Percentiles rank a stretch among this genome's conserved stretches.
These are phyloP conservation scores for Sordariomycetes sp. DNA, from an alignment of 2,329 filamentous ascomycete genomes.

Conservation along the genomic window DNA sequence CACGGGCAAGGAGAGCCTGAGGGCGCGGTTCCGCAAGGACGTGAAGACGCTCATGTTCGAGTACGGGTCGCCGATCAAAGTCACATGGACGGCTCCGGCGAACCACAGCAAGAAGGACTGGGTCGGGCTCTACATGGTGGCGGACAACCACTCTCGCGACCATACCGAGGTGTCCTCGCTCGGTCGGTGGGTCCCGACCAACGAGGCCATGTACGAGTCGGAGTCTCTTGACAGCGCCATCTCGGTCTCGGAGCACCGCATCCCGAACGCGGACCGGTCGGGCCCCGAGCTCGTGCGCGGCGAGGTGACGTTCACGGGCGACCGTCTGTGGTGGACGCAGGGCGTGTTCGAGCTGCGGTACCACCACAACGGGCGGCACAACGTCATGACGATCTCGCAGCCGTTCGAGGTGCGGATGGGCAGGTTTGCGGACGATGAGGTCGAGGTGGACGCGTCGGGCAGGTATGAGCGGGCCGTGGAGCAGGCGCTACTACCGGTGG, in stretches of 20 bases:
- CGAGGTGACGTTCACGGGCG: conserved; percentile 78
- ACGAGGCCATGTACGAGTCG: conserved; percentile 65
- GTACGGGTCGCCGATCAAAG: conserved; percentile 81
- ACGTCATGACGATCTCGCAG: conserved; percentile 85
- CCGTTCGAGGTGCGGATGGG: conserved; percentile 85
- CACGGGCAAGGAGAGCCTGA: conserved; percentile 63
- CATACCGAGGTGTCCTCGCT: conserved; percentile 75
- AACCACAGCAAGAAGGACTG: conserved; percentile 88
- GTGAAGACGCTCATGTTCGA: conserved; percentile 71
- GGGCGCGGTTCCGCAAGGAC: conserved; percentile 55
- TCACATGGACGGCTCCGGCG: conserved; percentile 80
- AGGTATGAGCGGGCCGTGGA: conserved; percentile 63
- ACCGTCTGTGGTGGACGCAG: conserved; percentile 95
- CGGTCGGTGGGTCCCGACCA: conserved; percentile 82
- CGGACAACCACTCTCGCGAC: conserved; percentile 81
- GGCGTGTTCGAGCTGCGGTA: conserved; percentile 96
- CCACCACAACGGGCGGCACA: conserved; percentile 86
- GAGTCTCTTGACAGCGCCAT: conserved; percentile 68
- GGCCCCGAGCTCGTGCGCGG: conserved; percentile 55
- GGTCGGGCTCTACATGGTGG: conserved; percentile 93
- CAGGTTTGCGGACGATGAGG: conserved; percentile 68
- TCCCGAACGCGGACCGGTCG: conserved; percentile 36
- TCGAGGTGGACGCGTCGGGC: conserved; percentile 40
- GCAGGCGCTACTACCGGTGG: conserved; percentile 64
- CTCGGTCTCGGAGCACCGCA: conserved; percentile 53